Percentiles rank a stretch among this genome's conserved stretches.
Conservation (phyloP, 176 grass and related monocot species). For the Microstegium vimineum region DNA sequence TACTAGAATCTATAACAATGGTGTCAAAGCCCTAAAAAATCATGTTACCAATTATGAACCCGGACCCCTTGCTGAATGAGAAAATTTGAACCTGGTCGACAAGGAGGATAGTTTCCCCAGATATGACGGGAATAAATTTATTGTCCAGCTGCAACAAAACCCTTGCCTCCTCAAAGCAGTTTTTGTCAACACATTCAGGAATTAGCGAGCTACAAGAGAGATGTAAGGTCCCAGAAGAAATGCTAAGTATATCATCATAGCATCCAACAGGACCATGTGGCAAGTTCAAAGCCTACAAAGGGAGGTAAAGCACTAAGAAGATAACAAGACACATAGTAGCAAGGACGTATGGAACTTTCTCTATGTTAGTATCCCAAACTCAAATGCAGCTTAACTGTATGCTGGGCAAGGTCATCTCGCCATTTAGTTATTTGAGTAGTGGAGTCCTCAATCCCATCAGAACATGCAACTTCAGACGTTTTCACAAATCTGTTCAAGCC, state of each 20-base stretch:
- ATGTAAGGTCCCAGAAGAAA: constrained; percentile 80
- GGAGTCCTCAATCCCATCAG: constrained; percentile 46
- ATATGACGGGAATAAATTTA: constrained; percentile 95
- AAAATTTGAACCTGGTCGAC: constrained; percentile 61
- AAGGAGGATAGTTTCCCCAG: constrained; percentile 67
- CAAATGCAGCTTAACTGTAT: constrained; percentile 55
- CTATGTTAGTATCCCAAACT: constrained; percentile 19
- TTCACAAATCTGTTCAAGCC: constrained; percentile 31
- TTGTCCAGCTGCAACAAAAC: constrained; percentile 93
- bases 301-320: constrained; percentile 24
- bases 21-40: not conserved
- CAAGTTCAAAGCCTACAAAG: constrained; percentile 43
- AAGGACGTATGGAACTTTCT: not conserved
- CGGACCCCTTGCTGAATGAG: constrained; percentile 5
- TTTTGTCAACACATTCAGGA: constrained; percentile 71
- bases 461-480: constrained; percentile 28
- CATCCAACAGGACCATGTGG: constrained; percentile 34
- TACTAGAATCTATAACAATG: not conserved
- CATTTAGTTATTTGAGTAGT: constrained; percentile 69
- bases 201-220: constrained; percentile 68
- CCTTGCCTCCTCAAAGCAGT: constrained; percentile 71
- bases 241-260: constrained; percentile 65
- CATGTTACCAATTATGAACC: not conserved
- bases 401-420: constrained; percentile 38
- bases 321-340: constrained; percentile 18